phyloP scores from a whole-genome alignment of 768 basidiomycete species.

The Termitomyces sp. region DNA sequence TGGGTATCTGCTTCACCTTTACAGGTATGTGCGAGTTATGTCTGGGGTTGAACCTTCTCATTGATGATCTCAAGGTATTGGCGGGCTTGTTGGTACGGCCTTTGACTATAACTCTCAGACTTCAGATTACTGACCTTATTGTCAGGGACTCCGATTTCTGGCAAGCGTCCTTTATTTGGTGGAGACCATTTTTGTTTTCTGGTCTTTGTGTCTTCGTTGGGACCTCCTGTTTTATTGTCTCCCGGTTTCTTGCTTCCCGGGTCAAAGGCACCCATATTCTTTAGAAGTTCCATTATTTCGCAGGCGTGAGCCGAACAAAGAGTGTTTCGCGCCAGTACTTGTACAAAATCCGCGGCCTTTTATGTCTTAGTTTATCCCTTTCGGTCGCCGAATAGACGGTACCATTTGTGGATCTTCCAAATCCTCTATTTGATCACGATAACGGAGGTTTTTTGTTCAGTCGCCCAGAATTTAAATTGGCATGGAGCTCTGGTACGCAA shows the following conservation, averaged over 20 bases:
- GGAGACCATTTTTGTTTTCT: conserved; percentile 16
- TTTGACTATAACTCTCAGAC: neutral
- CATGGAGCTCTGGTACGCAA: no score
- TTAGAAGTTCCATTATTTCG: conserved; percentile 1
- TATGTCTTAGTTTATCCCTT: no score
- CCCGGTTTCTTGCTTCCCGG: conserved; percentile 16
- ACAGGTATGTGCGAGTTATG: conserved; percentile 24
- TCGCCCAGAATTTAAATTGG: no score
- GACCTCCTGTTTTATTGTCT: conserved; percentile 13
- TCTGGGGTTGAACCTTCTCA: neutral
- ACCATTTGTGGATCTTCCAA: no score
- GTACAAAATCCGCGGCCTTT: neutral
- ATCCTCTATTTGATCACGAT: no score
- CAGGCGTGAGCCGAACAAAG: neutral
- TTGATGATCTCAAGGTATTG: neutral
- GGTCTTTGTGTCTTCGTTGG: conserved; percentile 12
- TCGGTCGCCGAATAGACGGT: no score
- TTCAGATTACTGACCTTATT: neutral
- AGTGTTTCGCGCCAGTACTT: neutral
- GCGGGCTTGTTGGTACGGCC: conserved; percentile 2
- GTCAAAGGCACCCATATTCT: conserved; percentile 19
- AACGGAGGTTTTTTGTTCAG: no score
- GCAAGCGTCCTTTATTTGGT: conserved; percentile 23
- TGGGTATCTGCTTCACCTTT: conserved; percentile 38
- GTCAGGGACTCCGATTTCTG: conserved; percentile 43